Conservation (phyloP, 2,329 filamentous ascomycete genomes). For the Epichloe bromicola region DNA sequence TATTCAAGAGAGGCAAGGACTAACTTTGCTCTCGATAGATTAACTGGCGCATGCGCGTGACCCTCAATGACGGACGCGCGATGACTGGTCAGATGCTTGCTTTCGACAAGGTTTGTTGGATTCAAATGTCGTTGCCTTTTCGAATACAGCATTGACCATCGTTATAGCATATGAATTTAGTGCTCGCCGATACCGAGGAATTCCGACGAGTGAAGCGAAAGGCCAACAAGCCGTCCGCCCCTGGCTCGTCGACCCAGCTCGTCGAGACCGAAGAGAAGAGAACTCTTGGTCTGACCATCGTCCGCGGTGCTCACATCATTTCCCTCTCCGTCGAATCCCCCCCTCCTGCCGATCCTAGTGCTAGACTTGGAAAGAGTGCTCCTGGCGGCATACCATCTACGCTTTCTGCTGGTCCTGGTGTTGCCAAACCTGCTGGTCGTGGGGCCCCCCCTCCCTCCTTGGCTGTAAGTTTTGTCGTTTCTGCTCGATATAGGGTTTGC, state of each 20-base stretch:
- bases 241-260: constrained; percentile 47
- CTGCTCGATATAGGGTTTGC: constrained; percentile 1
- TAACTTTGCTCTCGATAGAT: constrained; percentile 44
- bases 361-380: constrained; percentile 68
- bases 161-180: constrained; percentile 90
- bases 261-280: constrained; percentile 94
- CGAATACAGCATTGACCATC: not conserved
- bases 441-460: constrained; percentile 58
- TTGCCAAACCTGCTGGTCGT: constrained; percentile 81
- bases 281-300: constrained; percentile 86
- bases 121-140: not conserved
- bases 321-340: constrained; percentile 92
- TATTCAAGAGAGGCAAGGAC: constrained; percentile 12
- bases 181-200: constrained; percentile 96
- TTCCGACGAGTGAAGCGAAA: constrained; percentile 85
- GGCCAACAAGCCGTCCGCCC: constrained; percentile 57
- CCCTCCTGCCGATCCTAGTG: constrained; percentile 83
- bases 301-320: constrained; percentile 88
- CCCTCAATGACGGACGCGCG: constrained; percentile 85
- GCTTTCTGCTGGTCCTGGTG: constrained; percentile 72
- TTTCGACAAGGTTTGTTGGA: constrained; percentile 71
- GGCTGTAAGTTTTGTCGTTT: constrained; percentile 39
- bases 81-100: constrained; percentile 98
- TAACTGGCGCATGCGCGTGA: constrained; percentile 98
- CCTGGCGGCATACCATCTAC: constrained; percentile 56